These are phyloP conservation scores for Aegilops longissima DNA, from an alignment of 176 grass and related monocot species.

Conservation along the genomic window DNA sequence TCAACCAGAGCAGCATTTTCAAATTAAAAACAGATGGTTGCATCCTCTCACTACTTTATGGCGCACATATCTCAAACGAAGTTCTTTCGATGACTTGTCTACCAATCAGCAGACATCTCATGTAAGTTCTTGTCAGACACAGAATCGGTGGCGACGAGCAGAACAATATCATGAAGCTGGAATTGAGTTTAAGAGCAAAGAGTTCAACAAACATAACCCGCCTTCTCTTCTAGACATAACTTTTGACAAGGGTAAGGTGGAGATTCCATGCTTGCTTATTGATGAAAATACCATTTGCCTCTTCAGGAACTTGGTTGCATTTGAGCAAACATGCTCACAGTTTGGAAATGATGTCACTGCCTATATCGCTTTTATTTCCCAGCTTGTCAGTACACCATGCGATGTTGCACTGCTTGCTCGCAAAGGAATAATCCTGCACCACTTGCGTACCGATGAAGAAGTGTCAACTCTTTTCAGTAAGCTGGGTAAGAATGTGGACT, in stretches of 20 bases:
- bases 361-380: conserved; percentile 30
- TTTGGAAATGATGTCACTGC: conserved; percentile 32
- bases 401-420: conserved; percentile 27
- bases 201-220: background rate
- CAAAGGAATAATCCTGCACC: background rate
- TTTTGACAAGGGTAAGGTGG: conserved; percentile 11
- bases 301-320: conserved; percentile 25
- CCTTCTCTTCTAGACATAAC: conserved; percentile 27
- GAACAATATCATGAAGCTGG: conserved; percentile 30
- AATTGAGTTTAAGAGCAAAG: conserved; percentile 25
- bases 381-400: background rate
- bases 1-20: background rate
- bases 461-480: conserved; percentile 14
- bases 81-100: background rate
- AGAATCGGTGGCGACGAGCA: conserved; percentile 13
- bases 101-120: background rate
- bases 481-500: background rate
- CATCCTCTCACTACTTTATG: background rate
- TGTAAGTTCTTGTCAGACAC: background rate
- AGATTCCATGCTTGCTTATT: conserved; percentile 23
- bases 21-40: background rate
- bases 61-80: background rate
- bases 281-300: conserved; percentile 17
- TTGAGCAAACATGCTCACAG: conserved; percentile 20
- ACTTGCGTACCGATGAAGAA: conserved; percentile 4